These are phyloP conservation scores for Cyclotella sp. DNA, from an alignment of 108 stramenopile genomes.

Conservation along the genomic window DNA sequence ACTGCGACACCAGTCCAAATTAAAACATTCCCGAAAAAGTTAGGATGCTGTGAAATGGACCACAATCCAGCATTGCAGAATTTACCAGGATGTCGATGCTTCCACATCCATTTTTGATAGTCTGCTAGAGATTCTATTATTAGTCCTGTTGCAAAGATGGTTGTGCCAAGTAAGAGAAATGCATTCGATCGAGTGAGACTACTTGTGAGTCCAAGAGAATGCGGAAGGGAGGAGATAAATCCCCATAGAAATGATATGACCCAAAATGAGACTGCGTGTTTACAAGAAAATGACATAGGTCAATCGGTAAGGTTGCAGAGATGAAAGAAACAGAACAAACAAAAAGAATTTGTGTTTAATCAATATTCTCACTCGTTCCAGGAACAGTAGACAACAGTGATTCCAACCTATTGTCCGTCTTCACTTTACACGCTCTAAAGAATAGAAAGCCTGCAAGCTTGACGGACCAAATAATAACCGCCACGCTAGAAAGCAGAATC, in stretches of 20 bases:
- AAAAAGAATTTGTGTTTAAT: background rate
- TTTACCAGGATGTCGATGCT: conserved; percentile 57
- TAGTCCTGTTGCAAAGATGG: conserved; percentile 55
- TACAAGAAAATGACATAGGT: background rate
- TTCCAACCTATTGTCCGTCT: conserved; percentile 67
- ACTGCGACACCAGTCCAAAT: conserved; percentile 79
- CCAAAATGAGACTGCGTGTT: conserved; percentile 72
- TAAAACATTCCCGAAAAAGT: conserved; percentile 80
- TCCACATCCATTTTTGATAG: conserved; percentile 82
- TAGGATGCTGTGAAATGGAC: conserved; percentile 84
- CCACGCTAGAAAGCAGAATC: conserved; percentile 46
- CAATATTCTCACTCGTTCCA: conserved; percentile 44
- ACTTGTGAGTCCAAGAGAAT: conserved; percentile 66
- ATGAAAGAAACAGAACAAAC: background rate
- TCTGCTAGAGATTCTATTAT: conserved; percentile 73
- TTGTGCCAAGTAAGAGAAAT: conserved; percentile 41
- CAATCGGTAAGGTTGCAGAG: background rate
- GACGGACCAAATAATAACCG: conserved; percentile 64
- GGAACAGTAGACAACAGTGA: conserved; percentile 49
- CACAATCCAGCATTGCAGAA: conserved; percentile 84
- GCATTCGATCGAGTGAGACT: conserved; percentile 15
- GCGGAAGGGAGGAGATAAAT: conserved; percentile 66
- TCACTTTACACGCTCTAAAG: conserved; percentile 59
- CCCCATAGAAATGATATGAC: conserved; percentile 75
- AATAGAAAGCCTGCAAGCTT: conserved; percentile 80